A percentile compares a stretch with the other conserved stretches of the same genome.
Conservation (phyloP, 345 rosid species). For the Aquilaria malaccensis region DNA sequence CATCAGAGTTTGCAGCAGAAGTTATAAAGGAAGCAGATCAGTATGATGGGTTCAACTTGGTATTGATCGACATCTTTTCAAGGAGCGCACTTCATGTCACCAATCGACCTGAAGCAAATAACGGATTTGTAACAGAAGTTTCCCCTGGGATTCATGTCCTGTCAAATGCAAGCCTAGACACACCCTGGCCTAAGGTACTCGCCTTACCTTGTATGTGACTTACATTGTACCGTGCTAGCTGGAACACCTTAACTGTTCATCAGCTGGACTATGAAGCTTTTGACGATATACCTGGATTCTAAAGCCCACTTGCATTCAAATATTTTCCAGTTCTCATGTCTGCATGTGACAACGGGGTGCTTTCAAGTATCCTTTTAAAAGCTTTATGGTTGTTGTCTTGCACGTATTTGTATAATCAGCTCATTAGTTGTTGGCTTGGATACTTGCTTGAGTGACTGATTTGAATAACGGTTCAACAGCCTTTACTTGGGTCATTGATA, state of each 20-base stretch:
- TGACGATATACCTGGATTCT: neutral
- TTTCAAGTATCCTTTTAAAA: too few species aligned
- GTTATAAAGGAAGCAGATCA: slow-evolving; percentile 32
- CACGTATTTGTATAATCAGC: neutral
- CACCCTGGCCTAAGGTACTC: slow-evolving; percentile 83
- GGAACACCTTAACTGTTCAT: neutral
- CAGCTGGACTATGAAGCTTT: neutral
- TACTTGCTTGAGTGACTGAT: neutral
- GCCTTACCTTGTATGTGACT: neutral
- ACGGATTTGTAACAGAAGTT: slow-evolving; percentile 35
- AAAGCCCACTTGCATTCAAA: neutral
- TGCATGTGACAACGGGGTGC: too few species aligned
- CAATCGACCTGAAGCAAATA: slow-evolving; percentile 40
- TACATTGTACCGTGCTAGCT: neutral
- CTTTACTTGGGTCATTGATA: neutral
- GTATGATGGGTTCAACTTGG: slow-evolving; percentile 71
- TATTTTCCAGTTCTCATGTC: too few species aligned
- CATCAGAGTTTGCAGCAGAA: slow-evolving; percentile 48
- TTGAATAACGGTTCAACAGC: neutral
- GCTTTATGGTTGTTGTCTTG: neutral
- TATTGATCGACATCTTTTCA: slow-evolving; percentile 41
- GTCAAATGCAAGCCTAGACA: slow-evolving; percentile 65
- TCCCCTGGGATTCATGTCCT: slow-evolving; percentile 73
- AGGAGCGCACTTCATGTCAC: slow-evolving; percentile 64
- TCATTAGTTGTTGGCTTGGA: neutral